These are phyloP conservation scores for Lodderomyces margitis DNA, from an alignment of 1,139 yeast genomes.

Conservation along the genomic window DNA sequence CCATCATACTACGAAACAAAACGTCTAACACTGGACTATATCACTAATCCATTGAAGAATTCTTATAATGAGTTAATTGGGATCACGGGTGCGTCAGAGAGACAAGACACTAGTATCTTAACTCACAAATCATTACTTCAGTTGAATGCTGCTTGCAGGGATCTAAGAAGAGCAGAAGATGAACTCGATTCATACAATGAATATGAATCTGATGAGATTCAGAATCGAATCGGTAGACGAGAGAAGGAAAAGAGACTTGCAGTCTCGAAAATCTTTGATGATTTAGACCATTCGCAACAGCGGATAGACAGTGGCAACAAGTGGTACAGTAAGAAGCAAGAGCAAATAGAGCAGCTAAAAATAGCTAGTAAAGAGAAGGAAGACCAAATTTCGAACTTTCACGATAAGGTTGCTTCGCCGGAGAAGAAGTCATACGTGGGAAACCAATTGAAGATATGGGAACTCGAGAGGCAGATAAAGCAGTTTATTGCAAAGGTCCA, in stretches of 20 bases:
- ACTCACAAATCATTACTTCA: conserved; percentile 40
- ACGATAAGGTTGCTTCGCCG: conserved; percentile 7
- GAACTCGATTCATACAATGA: conserved; percentile 27
- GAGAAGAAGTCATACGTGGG: conserved; percentile 21
- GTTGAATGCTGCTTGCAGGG: conserved; percentile 31
- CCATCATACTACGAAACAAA: conserved; percentile 59
- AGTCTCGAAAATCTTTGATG: conserved; percentile 29
- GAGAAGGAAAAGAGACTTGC: conserved; percentile 28
- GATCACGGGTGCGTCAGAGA: conserved; percentile 33
- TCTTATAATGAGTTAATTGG: conserved; percentile 59
- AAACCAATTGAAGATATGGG: conserved; percentile 39
- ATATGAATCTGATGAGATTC: conserved; percentile 25
- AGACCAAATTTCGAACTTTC: conserved; percentile 17
- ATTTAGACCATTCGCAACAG: conserved; percentile 38
- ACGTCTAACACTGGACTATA: conserved; percentile 66
- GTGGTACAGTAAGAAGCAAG: conserved; percentile 34
- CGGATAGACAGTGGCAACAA: conserved; percentile 43
- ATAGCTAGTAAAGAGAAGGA: conserved; percentile 22
- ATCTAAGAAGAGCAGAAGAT: conserved; percentile 25
- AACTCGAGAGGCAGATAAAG: conserved; percentile 38
- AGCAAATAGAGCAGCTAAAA: conserved; percentile 28
- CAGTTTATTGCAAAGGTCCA: conserved; percentile 34
- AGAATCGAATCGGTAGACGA: conserved; percentile 31
- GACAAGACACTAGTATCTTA: conserved; percentile 21
- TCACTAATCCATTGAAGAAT: conserved; percentile 62